Evolutionary conservation across 2,329 filamentous ascomycete genomes (phyloP).

Genomic region (Fusarium metavorans): DNA sequence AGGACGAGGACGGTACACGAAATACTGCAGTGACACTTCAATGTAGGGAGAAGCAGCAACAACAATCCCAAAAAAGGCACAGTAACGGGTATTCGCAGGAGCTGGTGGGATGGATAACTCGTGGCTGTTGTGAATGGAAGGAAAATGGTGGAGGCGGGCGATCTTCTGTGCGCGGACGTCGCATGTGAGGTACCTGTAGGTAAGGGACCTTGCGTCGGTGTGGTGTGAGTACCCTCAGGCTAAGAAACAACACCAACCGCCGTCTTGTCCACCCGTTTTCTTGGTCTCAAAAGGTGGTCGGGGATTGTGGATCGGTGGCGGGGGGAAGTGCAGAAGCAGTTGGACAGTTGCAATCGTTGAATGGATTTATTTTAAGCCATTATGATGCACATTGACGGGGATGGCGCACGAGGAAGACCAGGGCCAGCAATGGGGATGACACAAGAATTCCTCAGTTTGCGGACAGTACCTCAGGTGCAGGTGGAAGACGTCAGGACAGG

Average conservation of each 20-base stretch:
- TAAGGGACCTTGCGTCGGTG: background rate
- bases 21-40: background rate
- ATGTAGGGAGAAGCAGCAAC: background rate
- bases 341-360: background rate
- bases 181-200: background rate
- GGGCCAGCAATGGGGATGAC: background rate
- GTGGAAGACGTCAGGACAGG: background rate
- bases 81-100: slow-evolving; percentile 12
- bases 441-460: background rate
- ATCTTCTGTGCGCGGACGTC: background rate
- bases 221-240: slow-evolving; percentile 5
- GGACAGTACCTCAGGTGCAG: background rate
- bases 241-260: background rate
- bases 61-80: slow-evolving; percentile 9
- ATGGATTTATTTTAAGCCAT: background rate
- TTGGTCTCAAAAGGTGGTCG: slow-evolving; percentile 14
- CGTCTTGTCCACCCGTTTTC: slow-evolving; percentile 3
- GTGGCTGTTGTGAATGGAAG: slow-evolving; percentile 20
- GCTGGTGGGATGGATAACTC: slow-evolving; percentile 4
- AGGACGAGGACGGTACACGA: background rate
- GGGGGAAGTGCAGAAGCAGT: slow-evolving; percentile 1
- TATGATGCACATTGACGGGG: slow-evolving; percentile 1
- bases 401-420: background rate
- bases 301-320: slow-evolving; percentile 22
- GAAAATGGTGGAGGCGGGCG: slow-evolving; percentile 14